These are phyloP conservation scores for Juncus inflexus DNA, from an alignment of 176 grass and related monocot genomes.

Conservation along the genomic window DNA sequence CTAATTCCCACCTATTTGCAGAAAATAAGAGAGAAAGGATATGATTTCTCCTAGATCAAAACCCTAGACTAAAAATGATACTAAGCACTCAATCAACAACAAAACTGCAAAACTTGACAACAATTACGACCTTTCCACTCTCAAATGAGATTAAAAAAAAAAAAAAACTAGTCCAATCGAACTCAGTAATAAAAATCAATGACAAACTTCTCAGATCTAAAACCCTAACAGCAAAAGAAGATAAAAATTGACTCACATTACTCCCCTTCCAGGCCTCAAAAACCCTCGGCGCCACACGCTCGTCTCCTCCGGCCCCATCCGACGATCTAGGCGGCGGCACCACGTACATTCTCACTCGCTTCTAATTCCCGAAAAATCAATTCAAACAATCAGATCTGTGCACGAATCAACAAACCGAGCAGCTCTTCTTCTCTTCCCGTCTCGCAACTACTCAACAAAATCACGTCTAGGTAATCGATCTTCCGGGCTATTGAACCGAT, in stretches of 20 bases:
- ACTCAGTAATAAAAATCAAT: not conserved
- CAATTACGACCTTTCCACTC: not conserved
- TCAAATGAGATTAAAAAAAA: not conserved
- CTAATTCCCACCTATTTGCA: not conserved
- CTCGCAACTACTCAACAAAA: not conserved
- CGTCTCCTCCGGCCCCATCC: slow-evolving; percentile 25
- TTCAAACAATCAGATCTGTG: slow-evolving; percentile 12
- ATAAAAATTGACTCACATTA: slow-evolving; percentile 67
- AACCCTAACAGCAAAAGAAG: slow-evolving; percentile 17
- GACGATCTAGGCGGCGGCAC: slow-evolving; percentile 41
- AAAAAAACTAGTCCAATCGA: not conserved
- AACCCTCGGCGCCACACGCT: slow-evolving; percentile 63
- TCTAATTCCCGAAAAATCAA: not conserved
- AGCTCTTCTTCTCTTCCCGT: not conserved
- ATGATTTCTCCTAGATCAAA: not conserved
- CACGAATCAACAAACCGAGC: not conserved
- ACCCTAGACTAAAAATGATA: not conserved
- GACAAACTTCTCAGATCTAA: slow-evolving; percentile 48
- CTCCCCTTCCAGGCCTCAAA: slow-evolving; percentile 85
- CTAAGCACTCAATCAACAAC: not conserved
- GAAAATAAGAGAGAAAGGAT: not conserved
- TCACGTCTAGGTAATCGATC: no score
- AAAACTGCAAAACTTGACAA: not conserved
- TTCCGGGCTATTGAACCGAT: not conserved
- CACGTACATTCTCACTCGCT: slow-evolving; percentile 52